Evolutionary conservation across 331 rosid species (phyloP), one percentile per base, ranked within the genome.

Genomic region (Ulmus americana): DNA sequence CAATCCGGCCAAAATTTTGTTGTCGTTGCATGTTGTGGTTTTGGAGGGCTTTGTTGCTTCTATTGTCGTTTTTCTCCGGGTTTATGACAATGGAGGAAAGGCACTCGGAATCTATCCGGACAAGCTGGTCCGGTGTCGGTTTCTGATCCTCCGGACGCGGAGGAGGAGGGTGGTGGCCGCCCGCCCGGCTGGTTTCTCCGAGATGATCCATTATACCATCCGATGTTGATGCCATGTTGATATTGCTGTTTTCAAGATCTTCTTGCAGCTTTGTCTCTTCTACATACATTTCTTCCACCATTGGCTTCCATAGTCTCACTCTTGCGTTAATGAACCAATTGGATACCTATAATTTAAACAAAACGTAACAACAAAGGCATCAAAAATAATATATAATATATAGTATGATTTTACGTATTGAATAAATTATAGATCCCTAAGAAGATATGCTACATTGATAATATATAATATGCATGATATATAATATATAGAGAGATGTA

Each of bases 291-390:
- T 94, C 97, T 63, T 94, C 99, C 15, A 94, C 97, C 99, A 94
- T 94, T n/a, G 99, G 99, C 72, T 94, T 94, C 99, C 99, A 94
- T 4, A 94, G 87, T 70, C 99, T 85, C 84, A 94, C 99, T 75
- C 99, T 87, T 10, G 99, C 99, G 74, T 94, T 94, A 51, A 94
- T 94, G 75, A 94, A 94, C 99, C 99, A 94, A 70, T 94, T 94
- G 39, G 99, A 94, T 6, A 92, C 98, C 98, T 94, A 72, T 39
- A 57, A 3, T 8, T 47, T 7, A 49, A 38, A 6, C 59, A 35
- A 69, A n/a, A 55, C 2, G 64, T 46, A 50, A 60, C 71, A 61
- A 68, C 80, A n/a, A 76, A 20, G 5, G 8, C 39, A 15, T 69
- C 64, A 69, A 52, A 53, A 60, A 61, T 39, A n/a, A 43, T 15